phyloP scores from a whole-genome alignment of 257 asterid genomes.

The Misopates orontium region DNA sequence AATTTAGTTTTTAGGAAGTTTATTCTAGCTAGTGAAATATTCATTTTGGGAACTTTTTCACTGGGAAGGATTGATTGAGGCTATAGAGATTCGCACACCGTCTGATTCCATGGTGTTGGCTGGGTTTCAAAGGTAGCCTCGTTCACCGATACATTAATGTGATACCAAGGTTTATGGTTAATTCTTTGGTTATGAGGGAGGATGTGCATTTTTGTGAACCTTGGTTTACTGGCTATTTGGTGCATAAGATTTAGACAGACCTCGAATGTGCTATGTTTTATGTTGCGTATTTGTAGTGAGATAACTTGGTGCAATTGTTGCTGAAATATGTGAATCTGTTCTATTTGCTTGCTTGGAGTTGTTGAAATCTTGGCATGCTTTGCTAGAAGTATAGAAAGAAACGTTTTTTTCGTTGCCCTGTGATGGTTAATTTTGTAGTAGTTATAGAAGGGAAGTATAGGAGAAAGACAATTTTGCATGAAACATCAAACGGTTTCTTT shows the following conservation, averaged over 20 bases:
- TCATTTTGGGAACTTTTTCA: constrained; percentile 17
- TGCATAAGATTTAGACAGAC: background rate
- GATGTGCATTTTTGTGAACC: no score
- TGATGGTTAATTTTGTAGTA: constrained; percentile 5
- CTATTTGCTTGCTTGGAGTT: background rate
- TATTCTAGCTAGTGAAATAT: constrained; percentile 10
- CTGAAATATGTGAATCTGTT: background rate
- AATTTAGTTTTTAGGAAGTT: constrained; percentile 15
- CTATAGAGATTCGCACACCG: background rate
- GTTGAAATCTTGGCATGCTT: background rate
- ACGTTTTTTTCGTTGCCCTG: background rate
- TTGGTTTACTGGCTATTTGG: background rate
- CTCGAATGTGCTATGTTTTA: background rate
- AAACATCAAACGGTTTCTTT: no score
- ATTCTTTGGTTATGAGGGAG: no score
- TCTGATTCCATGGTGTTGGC: background rate
- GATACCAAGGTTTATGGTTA: background rate
- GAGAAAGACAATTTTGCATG: background rate
- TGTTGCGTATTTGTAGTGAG: background rate
- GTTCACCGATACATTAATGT: background rate
- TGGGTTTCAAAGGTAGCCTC: background rate
- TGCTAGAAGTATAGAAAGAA: background rate
- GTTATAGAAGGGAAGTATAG: background rate
- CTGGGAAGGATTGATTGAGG: constrained; percentile 15
- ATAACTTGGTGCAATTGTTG: background rate